Conservation (phyloP, 257 asterid species). For the Solanum paucissectum region DNA sequence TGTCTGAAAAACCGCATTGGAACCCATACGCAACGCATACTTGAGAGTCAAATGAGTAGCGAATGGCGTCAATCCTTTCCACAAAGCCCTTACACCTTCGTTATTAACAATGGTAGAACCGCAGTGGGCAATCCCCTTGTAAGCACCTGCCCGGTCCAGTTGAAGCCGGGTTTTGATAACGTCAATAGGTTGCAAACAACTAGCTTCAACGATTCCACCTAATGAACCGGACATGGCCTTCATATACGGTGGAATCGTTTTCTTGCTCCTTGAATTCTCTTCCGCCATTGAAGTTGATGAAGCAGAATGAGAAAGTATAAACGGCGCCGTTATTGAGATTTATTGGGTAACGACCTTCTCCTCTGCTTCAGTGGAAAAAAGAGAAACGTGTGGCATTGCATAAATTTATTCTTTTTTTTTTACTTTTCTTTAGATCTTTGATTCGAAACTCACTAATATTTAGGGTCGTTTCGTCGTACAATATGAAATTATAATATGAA, state of each 20-base stretch:
- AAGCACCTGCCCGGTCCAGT: conserved; percentile 74
- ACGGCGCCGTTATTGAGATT: not conserved
- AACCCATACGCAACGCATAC: conserved; percentile 93
- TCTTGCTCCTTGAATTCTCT: conserved; percentile 10
- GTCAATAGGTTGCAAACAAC: conserved; percentile 89
- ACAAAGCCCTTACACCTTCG: conserved; percentile 81
- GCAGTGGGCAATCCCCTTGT: conserved; percentile 80
- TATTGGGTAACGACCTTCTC: not conserved
- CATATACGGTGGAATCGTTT: conserved; percentile 72
- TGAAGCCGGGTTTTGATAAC: conserved; percentile 96
- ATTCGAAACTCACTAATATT: not conserved
- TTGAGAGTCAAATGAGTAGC: conserved; percentile 90
- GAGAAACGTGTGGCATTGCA: not conserved
- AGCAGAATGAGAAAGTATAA: not conserved
- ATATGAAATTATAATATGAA: too few species aligned
- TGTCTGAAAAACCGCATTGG: conserved; percentile 80
- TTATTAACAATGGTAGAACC: conserved; percentile 52
- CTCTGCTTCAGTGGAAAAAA: not conserved
- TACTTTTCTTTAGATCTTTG: not conserved
- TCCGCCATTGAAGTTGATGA: conserved; percentile 34
- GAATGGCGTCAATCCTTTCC: conserved; percentile 98
- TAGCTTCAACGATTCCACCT: conserved; percentile 86
- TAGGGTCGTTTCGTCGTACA: too few species aligned
- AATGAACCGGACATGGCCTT: conserved; percentile 89
- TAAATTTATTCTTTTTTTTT: not conserved